Conservation (phyloP, 306 rosid genomes). For the Fagus sylvatica region DNA sequence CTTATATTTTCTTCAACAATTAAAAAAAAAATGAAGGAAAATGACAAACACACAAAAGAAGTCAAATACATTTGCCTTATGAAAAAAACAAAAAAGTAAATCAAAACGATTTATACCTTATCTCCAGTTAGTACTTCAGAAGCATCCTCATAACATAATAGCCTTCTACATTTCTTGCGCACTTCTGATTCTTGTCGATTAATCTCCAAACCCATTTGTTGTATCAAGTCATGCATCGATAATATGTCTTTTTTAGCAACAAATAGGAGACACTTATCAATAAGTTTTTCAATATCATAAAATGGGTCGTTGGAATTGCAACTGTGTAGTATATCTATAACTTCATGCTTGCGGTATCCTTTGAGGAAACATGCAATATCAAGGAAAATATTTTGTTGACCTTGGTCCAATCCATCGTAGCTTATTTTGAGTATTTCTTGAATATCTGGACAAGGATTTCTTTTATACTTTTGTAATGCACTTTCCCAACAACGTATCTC, state of each 20-base stretch:
- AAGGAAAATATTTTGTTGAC: conserved; percentile 25
- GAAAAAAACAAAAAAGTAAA: not conserved
- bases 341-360: conserved; percentile 2
- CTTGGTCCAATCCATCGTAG: conserved; percentile 25
- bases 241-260: not conserved
- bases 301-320: not conserved
- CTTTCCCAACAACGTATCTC: conserved; percentile 19
- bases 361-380: conserved; percentile 46
- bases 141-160: conserved; percentile 42
- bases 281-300: conserved; percentile 21
- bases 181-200: conserved; percentile 29
- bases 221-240: conserved; percentile 42
- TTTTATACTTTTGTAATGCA: conserved; percentile 19
- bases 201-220: conserved; percentile 41
- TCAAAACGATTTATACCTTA: not conserved
- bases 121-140: conserved; percentile 11
- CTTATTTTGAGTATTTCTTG: conserved; percentile 19
- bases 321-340: conserved; percentile 8
- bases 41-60: no score
- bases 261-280: conserved; percentile 25
- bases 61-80: no score
- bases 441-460: conserved; percentile 13
- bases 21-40: not conserved
- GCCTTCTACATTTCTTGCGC: conserved; percentile 31
- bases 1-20: no score